Evolutionary conservation across 176 grass and related monocot species (phyloP).

Genomic region (Cocos nucifera): DNA sequence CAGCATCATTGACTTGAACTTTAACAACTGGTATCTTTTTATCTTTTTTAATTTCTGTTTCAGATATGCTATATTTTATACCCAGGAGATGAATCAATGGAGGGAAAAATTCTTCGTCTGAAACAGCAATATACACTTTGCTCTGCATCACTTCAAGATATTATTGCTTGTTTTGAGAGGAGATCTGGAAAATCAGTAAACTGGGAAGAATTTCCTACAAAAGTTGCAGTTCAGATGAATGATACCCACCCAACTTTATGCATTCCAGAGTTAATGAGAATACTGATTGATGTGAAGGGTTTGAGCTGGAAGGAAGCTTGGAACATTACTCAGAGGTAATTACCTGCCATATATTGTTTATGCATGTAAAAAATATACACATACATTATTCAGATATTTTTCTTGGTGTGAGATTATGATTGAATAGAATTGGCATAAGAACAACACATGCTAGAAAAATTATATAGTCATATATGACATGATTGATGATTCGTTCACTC

Average conservation of each 20-base stretch:
- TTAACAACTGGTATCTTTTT: slow-evolving; percentile 10
- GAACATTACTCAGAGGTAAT: slow-evolving; percentile 91
- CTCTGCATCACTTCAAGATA: slow-evolving; percentile 96
- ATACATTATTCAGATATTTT: too few species aligned
- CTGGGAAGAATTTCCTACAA: slow-evolving; percentile 86
- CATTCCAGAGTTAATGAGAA: slow-evolving; percentile 96
- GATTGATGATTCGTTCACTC: too few species aligned
- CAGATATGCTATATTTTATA: slow-evolving; percentile 94
- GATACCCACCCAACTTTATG: slow-evolving; percentile 97
- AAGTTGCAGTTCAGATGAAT: slow-evolving; percentile 99
- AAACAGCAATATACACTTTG: slow-evolving; percentile 97
- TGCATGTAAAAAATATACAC: not conserved
- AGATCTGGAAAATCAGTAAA: slow-evolving; percentile 67
- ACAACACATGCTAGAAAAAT: too few species aligned
- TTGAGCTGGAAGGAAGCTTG: slow-evolving; percentile 76
- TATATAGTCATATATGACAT: too few species aligned
- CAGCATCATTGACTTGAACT: too few species aligned
- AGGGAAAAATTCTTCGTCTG: slow-evolving; percentile 93
- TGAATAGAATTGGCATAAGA: too few species aligned
- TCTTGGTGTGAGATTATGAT: too few species aligned
- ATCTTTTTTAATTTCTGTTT: slow-evolving; percentile 17
- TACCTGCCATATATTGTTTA: not conserved
- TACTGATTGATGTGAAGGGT: slow-evolving; percentile 90
- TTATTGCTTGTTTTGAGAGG: slow-evolving; percentile 78
- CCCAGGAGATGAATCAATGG: slow-evolving; percentile 81